These are phyloP conservation scores for Plectosphaerella sp. DNA, from an alignment of 2,329 filamentous ascomycete species.

Conservation along the genomic window DNA sequence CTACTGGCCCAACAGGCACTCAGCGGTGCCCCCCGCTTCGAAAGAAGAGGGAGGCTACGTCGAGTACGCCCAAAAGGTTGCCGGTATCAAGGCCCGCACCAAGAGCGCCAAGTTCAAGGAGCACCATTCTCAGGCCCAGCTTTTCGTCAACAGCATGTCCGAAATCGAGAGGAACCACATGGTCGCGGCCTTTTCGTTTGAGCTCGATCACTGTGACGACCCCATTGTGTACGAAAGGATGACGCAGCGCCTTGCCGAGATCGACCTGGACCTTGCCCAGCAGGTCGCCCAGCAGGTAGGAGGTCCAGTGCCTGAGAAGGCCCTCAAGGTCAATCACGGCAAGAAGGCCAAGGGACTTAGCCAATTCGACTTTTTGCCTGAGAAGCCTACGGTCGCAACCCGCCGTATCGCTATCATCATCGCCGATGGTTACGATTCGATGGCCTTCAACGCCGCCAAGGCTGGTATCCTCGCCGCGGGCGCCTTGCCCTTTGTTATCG, in stretches of 20 bases:
- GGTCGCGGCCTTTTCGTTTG: constrained; percentile 58
- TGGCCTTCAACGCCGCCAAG: constrained; percentile 62
- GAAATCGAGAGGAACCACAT: constrained; percentile 62
- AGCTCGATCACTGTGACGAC: constrained; percentile 80
- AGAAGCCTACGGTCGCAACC: constrained; percentile 61
- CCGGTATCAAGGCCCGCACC: constrained; percentile 66
- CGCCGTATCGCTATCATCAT: constrained; percentile 73
- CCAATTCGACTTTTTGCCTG: constrained; percentile 62
- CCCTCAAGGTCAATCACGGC: constrained; percentile 56
- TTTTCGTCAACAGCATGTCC: constrained; percentile 77
- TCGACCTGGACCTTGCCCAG: constrained; percentile 66
- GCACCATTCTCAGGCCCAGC: constrained; percentile 71
- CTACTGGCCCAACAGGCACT: constrained; percentile 74
- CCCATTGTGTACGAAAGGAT: constrained; percentile 70
- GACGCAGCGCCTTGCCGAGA: constrained; percentile 63
- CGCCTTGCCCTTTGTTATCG: constrained; percentile 71
- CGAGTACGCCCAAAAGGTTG: constrained; percentile 61
- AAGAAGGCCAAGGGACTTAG: constrained; percentile 63
- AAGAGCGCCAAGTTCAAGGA: constrained; percentile 72
- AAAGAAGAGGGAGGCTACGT: constrained; percentile 61
- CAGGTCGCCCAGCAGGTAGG: constrained; percentile 67
- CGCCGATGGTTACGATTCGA: constrained; percentile 69
- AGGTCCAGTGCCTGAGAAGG: constrained; percentile 50
- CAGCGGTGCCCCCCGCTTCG: constrained; percentile 57
- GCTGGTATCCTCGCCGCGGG: constrained; percentile 55